Base-by-base conservation (phyloP, 495 filamentous ascomycete species). In the Sporormia fimetaria region DNA sequence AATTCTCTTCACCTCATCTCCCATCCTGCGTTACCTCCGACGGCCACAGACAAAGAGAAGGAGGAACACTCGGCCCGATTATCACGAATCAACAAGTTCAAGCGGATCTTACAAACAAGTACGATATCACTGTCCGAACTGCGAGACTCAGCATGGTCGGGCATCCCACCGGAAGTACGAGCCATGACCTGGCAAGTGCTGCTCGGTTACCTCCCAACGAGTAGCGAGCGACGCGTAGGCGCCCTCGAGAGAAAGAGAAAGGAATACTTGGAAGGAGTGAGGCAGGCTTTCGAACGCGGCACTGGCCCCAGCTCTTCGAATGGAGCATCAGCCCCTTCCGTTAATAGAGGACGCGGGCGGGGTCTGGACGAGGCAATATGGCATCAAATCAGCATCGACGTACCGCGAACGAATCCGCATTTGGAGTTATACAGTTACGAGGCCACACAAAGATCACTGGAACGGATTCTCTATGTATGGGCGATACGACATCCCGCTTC, bases 361-460 rank as follows among this genome's bases (percentile, higher is more conserved):
- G 90, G 90, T 6, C 67, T 98, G 16, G 90, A 96, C 53, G 88
- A 98, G 63, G 79, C 82, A 16, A 76, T 98, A 36, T 98, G 90
- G 90, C 90, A 98, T 60, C 90, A 98, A 52, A 95, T 98, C 59
- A 93, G 84, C 51, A 98, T 98, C 55, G 90, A 98, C 58, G 92
- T 98, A 15, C 90, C 90, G 6, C 81, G 90, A 29, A 98, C 90
- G 7, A 95, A 92, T 57, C 90, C 90, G 17, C 92, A 96, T 63
- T 77, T 98, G 31, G 79, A 86, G 45, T 70, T 98, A 0, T 98
- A 98, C 58, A 71, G 83, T 40, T 98, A 93, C 58, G 92, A 96
- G 61, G 87, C 88, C 12, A 96, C 90, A 0, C 90, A 98, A 51
- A 74, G 86, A 26, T 94, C 84, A 6, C 62, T 98, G 17, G 90